Percentiles rank a stretch among this genome's conserved stretches.
phyloP scores from a whole-genome alignment of 441 rosid genomes.

The Adansonia grandidieri region DNA sequence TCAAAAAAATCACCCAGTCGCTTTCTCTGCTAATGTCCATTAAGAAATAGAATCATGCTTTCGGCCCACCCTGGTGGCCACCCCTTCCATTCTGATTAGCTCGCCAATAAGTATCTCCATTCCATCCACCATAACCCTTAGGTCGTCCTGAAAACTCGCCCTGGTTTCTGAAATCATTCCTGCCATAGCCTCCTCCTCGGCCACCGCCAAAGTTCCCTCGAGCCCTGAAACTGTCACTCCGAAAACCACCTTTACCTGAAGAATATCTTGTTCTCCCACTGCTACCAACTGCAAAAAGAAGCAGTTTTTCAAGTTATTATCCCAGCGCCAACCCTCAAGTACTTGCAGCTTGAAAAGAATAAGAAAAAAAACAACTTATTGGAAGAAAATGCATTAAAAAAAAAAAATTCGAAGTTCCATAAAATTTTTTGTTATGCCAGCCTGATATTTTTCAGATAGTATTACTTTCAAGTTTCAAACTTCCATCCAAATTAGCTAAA shows the following conservation, averaged over 20 bases:
- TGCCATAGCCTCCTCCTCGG: constrained; percentile 71
- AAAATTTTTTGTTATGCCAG: not conserved
- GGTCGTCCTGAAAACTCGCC: constrained; percentile 72
- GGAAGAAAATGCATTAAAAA: not conserved
- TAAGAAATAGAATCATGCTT: constrained; percentile 33
- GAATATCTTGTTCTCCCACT: constrained; percentile 74
- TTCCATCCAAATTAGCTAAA: not conserved
- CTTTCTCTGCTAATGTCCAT: constrained; percentile 16
- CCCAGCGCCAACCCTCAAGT: not conserved
- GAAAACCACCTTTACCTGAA: constrained; percentile 64
- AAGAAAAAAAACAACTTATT: not conserved
- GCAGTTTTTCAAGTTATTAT: constrained; percentile 10
- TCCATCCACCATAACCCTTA: constrained; percentile 59
- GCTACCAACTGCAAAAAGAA: constrained; percentile 47
- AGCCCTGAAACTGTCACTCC: constrained; percentile 71
- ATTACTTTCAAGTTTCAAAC: not conserved
- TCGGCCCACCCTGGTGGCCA: constrained; percentile 46
- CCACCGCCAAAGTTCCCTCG: constrained; percentile 66
- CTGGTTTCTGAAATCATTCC: constrained; percentile 66
- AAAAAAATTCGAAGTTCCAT: not conserved
- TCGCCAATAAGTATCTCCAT: constrained; percentile 61
- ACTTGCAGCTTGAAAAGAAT: not conserved
- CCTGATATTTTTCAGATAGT: not conserved
- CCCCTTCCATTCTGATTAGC: constrained; percentile 70
- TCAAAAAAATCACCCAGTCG: constrained; percentile 26